Conservation (phyloP, 352 stramenopile genomes). For the Phytophthora citricola region DNA sequence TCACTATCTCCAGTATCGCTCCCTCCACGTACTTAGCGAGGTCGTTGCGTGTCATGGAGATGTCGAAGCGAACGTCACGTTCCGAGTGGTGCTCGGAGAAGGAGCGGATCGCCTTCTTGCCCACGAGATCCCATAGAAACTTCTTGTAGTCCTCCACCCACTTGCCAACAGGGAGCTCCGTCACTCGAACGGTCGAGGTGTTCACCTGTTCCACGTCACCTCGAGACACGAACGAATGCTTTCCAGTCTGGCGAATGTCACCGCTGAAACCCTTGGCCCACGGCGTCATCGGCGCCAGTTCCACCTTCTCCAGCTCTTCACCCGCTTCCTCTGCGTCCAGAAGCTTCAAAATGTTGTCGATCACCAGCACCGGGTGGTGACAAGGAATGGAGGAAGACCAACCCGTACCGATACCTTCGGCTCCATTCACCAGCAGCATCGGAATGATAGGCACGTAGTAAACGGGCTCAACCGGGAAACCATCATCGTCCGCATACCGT, state of each 20-base stretch:
- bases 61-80: conserved; percentile 82
- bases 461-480: conserved; percentile 96
- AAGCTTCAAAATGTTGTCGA: conserved; percentile 93
- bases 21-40: conserved; percentile 79
- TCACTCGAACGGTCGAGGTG: conserved; percentile 95
- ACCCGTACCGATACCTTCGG: conserved; percentile 98
- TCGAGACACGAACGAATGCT: conserved; percentile 78
- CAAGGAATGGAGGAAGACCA: conserved; percentile 97
- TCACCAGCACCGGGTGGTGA: conserved; percentile 96
- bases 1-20: conserved; percentile 34
- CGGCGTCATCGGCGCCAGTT: conserved; percentile 87
- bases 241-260: conserved; percentile 74
- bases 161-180: conserved; percentile 96
- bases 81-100: conserved; percentile 99
- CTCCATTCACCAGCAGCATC: conserved; percentile 98
- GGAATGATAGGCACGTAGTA: conserved; percentile 98
- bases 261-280: conserved; percentile 97
- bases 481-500: conserved; percentile 98
- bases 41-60: conserved; percentile 76
- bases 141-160: conserved; percentile 99
- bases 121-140: conserved; percentile 93
- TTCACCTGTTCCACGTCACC: conserved; percentile 82
- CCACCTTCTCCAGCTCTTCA: conserved; percentile 32
- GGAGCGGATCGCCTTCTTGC: conserved; percentile 81
- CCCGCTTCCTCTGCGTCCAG: conserved; percentile 73